Evolutionary conservation across 179 eudicot species (phyloP).

Genomic region (Sideroxylon spinosum): DNA sequence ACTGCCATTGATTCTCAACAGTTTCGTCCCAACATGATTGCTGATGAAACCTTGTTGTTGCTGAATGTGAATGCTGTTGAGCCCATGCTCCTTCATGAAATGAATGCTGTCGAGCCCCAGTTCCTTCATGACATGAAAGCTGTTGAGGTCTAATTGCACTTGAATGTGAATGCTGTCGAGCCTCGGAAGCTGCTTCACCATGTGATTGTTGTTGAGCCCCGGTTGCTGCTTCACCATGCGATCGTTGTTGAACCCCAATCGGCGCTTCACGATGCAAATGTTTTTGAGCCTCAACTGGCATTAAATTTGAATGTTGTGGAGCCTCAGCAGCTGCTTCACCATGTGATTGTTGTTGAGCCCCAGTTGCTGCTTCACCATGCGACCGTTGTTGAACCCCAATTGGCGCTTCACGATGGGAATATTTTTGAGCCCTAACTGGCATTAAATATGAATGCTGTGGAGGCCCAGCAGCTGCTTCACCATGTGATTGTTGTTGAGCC

Average conservation of each 20-base stretch:
- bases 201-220: background rate
- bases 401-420: too few relatives aligned
- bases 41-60: background rate
- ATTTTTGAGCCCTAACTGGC: background rate
- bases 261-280: too few relatives aligned
- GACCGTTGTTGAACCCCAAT: too few relatives aligned
- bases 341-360: conserved; percentile 3
- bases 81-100: too few relatives aligned
- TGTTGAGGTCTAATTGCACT: background rate
- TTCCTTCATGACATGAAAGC: too few relatives aligned
- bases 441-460: conserved; percentile 27
- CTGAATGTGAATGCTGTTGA: too few relatives aligned
- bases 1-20: conserved; percentile 27
- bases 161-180: conserved; percentile 3
- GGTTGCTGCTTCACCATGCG: background rate
- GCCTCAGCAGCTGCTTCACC: conserved; percentile 12
- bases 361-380: background rate
- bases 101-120: too few relatives aligned
- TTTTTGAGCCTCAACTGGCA: background rate
- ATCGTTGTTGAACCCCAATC: too few relatives aligned
- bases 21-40: background rate
- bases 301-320: background rate
- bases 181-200: conserved; percentile 12
- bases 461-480: conserved; percentile 7
- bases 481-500: background rate